Conservation (phyloP, 306 rosid species). For the Rubus idaeus region DNA sequence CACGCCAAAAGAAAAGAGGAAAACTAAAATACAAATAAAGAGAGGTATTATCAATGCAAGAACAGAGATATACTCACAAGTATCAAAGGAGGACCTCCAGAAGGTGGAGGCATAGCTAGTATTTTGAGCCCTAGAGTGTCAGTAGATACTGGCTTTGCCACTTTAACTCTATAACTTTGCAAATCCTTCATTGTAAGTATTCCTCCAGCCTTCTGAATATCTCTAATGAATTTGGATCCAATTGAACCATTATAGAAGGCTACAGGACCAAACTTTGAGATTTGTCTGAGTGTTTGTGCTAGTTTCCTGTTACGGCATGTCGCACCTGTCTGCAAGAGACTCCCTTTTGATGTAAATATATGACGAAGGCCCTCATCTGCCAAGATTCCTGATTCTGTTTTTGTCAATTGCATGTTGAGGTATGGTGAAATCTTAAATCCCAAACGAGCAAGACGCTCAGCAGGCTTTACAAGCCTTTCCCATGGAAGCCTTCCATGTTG, state of each 20-base stretch:
- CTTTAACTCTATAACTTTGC: constrained; percentile 45
- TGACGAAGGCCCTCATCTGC: constrained; percentile 55
- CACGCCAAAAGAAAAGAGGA: not conserved
- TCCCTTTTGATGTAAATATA: constrained; percentile 65
- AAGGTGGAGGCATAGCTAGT: constrained; percentile 84
- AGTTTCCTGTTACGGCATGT: constrained; percentile 53
- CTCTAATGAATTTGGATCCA: constrained; percentile 60
- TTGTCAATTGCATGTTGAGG: constrained; percentile 55
- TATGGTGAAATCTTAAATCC: constrained; percentile 75
- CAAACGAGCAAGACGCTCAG: constrained; percentile 58
- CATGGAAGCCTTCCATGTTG: constrained; percentile 76
- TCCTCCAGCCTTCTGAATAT: constrained; percentile 69
- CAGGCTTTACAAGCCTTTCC: constrained; percentile 67
- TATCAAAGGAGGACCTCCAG: constrained; percentile 80
- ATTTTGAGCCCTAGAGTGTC: constrained; percentile 52
- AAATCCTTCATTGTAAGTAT: constrained; percentile 59
- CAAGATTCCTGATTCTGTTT: constrained; percentile 45
- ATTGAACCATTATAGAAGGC: constrained; percentile 60
- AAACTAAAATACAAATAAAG: not conserved
- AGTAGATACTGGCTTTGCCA: constrained; percentile 43
- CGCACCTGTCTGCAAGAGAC: constrained; percentile 53
- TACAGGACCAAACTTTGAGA: constrained; percentile 50
- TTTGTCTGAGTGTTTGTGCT: constrained; percentile 46
- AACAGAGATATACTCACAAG: constrained; percentile 49
- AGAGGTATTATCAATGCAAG: not conserved